Evolutionary conservation across 2,329 filamentous ascomycete species (phyloP), one percentile per base, ranked within the genome.

Genomic region (Fusarium sp.): DNA sequence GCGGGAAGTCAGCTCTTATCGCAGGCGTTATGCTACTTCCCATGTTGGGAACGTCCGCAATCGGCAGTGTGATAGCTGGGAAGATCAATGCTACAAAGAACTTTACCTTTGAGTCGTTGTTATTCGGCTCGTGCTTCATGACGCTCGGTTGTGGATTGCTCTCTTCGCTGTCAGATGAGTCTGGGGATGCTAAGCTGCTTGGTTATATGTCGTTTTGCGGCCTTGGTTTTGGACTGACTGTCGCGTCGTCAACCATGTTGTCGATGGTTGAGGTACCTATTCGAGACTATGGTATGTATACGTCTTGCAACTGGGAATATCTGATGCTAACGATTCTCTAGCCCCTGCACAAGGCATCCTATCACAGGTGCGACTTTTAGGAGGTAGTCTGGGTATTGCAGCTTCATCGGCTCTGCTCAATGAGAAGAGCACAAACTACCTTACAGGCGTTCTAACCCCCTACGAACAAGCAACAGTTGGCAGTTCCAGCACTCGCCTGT

Each of bases 351-450:
- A 87, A 65, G 85, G 84, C 1, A 82, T 87, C 39, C 71, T 87
- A 14, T 82, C 84, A 0, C 84, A 87, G 56, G 74, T 81, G 24
- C 80, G 85, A 32, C 81, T 87, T 22, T 76, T 87, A 1, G 85
- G 85, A 6, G 85, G 85, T 7, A 86, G 84, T 57, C 76, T 87
- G 28, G 85, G 85, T 5, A 86, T 87, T 52, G 83, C 85, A 4
- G 79, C 82, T 2, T 87, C 84, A 20, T 83, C 85, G 1, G 82
- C 82, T 17, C 78, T 86, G 17, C 69, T 85, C 68, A 43, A 76
- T 62, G 49, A 77, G 71, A 68, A 76, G 75, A 41, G 74, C 8
- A 58, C 71, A 26, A 56, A 74, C 5, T 65, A 75, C 26, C 67
- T 81, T 33, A 62, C 66, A 3, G 75, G 71, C n/a, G 55, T 74